Evolutionary conservation across 2,329 filamentous ascomycete genomes (phyloP).

Genomic region (Pseudogymnoascus sp.): DNA sequence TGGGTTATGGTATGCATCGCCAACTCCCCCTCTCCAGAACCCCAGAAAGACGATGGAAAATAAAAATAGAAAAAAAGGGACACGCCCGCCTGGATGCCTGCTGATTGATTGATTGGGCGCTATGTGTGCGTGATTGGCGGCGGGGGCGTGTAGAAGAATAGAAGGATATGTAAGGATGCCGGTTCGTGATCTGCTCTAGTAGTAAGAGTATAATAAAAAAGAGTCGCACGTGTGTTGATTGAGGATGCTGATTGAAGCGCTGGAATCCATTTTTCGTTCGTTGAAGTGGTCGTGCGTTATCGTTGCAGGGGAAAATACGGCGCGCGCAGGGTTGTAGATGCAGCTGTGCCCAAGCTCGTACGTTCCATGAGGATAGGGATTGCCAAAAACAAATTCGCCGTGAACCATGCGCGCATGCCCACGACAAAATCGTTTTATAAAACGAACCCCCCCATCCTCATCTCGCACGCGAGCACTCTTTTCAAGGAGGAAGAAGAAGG

Average conservation of each 20-base stretch:
- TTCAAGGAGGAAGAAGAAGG: slow-evolving; percentile 9
- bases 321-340: background rate
- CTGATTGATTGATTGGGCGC: no score
- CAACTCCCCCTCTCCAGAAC: background rate
- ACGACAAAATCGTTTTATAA: background rate
- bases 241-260: background rate
- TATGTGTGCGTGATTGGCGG: no score
- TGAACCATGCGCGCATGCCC: background rate
- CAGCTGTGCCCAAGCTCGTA: background rate
- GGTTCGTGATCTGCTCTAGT: background rate
- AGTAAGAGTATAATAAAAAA: background rate
- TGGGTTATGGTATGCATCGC: background rate
- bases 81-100: no score
- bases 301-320: background rate
- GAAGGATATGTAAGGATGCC: background rate
- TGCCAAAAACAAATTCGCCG: no score
- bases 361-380: background rate
- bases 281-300: background rate
- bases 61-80: no score
- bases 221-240: background rate
- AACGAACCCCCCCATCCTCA: background rate
- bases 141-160: no score
- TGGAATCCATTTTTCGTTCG: background rate
- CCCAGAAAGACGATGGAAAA: no score
- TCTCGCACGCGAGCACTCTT: background rate